Percentiles rank a stretch among this genome's conserved stretches.
Evolutionary conservation across 805 yeast species (phyloP).

Genomic region (Starmerella stellata): DNA sequence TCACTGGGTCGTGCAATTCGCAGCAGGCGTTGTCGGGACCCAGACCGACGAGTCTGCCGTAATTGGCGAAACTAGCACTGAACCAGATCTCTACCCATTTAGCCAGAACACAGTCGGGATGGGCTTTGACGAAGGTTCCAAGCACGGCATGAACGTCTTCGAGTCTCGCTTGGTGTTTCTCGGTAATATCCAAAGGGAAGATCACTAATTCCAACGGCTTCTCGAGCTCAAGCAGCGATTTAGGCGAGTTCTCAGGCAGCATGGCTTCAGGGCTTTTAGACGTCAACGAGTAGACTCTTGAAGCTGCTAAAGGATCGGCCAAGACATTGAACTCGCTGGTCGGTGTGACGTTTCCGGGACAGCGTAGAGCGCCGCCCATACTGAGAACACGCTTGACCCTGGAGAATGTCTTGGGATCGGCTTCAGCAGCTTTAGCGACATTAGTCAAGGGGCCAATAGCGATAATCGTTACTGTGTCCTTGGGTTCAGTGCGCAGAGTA

Average conservation of each 20-base stretch:
- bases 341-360: constrained; percentile 28
- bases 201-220: constrained; percentile 21
- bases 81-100: constrained; percentile 25
- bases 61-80: constrained; percentile 13
- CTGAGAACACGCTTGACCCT: constrained; percentile 23
- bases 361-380: constrained; percentile 27
- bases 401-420: constrained; percentile 24
- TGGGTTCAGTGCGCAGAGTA: constrained; percentile 22
- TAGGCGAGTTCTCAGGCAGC: constrained; percentile 19
- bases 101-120: constrained; percentile 20
- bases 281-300: constrained; percentile 24
- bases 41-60: constrained; percentile 14
- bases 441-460: constrained; percentile 28
- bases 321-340: constrained; percentile 28
- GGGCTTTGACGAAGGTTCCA: constrained; percentile 5
- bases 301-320: constrained; percentile 28
- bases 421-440: constrained; percentile 26
- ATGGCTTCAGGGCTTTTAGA: constrained; percentile 19
- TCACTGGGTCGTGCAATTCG: constrained; percentile 27
- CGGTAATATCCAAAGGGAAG: constrained; percentile 27
- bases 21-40: constrained; percentile 15
- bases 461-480: constrained; percentile 23
- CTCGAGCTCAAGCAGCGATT: constrained; percentile 3
- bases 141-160: constrained; percentile 13
- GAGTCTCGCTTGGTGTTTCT: constrained; percentile 19